Base-by-base conservation (phyloP, 352 stramenopile species). In the Globisporangium acanthophoron region DNA sequence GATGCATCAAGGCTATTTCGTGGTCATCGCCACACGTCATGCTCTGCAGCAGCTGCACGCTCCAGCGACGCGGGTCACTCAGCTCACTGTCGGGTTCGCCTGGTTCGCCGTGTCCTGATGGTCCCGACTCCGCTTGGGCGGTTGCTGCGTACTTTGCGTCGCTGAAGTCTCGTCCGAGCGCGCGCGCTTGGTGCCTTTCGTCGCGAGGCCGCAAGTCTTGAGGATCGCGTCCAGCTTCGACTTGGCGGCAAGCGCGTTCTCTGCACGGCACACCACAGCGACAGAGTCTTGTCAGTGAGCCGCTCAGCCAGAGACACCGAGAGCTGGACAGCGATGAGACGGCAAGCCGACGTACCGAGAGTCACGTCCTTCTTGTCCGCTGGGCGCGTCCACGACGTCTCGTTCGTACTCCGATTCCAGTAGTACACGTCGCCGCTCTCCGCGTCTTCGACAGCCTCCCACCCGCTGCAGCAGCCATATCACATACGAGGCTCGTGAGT, bases 331-430 rank as follows among this genome's bases (percentile, higher is more conserved):
- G 20, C 44, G 37, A 45, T 15, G 6, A 39, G 21, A 5, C 16
- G 18, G 37, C n/a, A 13, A 11, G 12, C 8, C 4, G 29, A 52
- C 56, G 51, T 62, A 92, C 82, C 61, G 27, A 90, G 65, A n/a
- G 76, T 79, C 13, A 87, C 76, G 18, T 61, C 78, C 51, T 65
- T 55, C 40, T 69, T 43, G 37, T 6, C 67, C 47, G 69, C 61
- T 0, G 81, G 84, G 37, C 69, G 68, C 20, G 66, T 84, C 84
- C 80, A 93, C 16, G 79, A 82, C 31, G 84, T 91, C 55, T 87
- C 80, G n/a, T 84, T 80, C 31, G 80, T 85, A n/a, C 71, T 64
- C 11, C 64, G 66, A 66, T 93, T 85, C 84, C 84, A 93, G 52
- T 80, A 93, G 68, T 91, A 93, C 27, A 71, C 57, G 13, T 79